Evolutionary conservation across 257 asterid species (phyloP).

Genomic region (Nicotiana paniculata): DNA sequence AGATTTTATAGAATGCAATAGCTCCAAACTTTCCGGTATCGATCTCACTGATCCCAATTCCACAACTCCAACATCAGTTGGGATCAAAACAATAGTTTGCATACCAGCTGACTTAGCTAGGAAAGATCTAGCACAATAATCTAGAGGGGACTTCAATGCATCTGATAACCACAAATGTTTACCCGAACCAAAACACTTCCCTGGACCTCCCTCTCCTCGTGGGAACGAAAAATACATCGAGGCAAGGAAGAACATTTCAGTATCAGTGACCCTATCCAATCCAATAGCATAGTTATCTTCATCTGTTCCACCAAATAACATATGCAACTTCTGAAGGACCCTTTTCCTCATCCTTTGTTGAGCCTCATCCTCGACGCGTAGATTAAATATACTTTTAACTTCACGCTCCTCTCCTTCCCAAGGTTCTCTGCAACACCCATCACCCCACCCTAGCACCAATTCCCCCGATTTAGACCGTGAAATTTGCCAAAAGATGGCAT

Average conservation of each 20-base stretch:
- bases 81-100: slow-evolving; percentile 78
- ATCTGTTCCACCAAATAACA: slow-evolving; percentile 69
- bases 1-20: slow-evolving; percentile 44
- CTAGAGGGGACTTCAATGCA: slow-evolving; percentile 34
- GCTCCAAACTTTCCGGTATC: slow-evolving; percentile 57
- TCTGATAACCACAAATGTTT: slow-evolving; percentile 68
- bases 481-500: slow-evolving; percentile 93
- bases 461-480: slow-evolving; percentile 84
- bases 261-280: slow-evolving; percentile 87
- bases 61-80: slow-evolving; percentile 83
- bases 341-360: slow-evolving; percentile 87
- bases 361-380: slow-evolving; percentile 61
- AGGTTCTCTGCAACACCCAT: slow-evolving; percentile 94
- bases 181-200: slow-evolving; percentile 59
- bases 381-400: slow-evolving; percentile 36
- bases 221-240: slow-evolving; percentile 95
- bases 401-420: slow-evolving; percentile 60
- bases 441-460: slow-evolving; percentile 94
- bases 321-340: slow-evolving; percentile 72
- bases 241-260: slow-evolving; percentile 93
- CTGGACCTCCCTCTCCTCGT: slow-evolving; percentile 84
- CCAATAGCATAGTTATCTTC: slow-evolving; percentile 84
- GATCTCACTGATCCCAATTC: slow-evolving; percentile 83
- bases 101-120: slow-evolving; percentile 84
- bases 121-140: slow-evolving; percentile 74